Evolutionary conservation across 2,329 filamentous ascomycete species (phyloP), one percentile per base, ranked within the genome.

Genomic region (Fonsecaea multimorphosa): DNA sequence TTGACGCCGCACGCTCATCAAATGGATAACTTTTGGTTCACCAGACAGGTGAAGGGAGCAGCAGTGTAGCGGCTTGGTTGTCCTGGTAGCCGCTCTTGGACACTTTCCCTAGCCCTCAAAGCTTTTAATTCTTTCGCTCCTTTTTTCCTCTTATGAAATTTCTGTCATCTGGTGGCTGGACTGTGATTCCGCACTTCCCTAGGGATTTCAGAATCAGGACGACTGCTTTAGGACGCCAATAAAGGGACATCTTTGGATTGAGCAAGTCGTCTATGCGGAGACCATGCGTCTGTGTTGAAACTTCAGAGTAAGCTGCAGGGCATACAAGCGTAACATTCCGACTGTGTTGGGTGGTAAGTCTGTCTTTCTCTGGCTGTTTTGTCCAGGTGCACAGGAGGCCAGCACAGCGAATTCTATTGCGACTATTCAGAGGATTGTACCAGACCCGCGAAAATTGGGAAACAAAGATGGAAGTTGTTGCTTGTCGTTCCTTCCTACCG

Each of bases 401-500:
- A 49, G 44, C 44, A 6, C 44, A 27, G 22, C 27, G 44, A 49
- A 49, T 27, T 49, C 24, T 5, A 19, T 44, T 24, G 19, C 19
- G 27, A 27, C 44, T 24, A 11, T 49, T 24, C 44, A 49, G 44
- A 49, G 16, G 11, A 49, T 49, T 51, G 44, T 34, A 22, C 56
- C 40, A 51, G 56, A 51, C 24, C 36, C 29, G 22, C 24, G 56
- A 14, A 22, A 12, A 7, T 58, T 34, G 29, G 27, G 40, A 44
- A 34, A 49, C 14, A 31, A 46, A 44, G 14, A 49, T n/a, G 27
- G 11, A 14, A 22, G 8, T 24, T 27, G 11, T 49, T 27, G 19
- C 27, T 19, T 58, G n/a, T 58, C 38, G 56, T 49, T 34, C 36
- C 56, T 58, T 51, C 56, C 31, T 31, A 19, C 32, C 40, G 40